Evolutionary conservation across 768 basidiomycete species (phyloP), one percentile per base, ranked within the genome.

Genomic region (Austroboletus eburneus): DNA sequence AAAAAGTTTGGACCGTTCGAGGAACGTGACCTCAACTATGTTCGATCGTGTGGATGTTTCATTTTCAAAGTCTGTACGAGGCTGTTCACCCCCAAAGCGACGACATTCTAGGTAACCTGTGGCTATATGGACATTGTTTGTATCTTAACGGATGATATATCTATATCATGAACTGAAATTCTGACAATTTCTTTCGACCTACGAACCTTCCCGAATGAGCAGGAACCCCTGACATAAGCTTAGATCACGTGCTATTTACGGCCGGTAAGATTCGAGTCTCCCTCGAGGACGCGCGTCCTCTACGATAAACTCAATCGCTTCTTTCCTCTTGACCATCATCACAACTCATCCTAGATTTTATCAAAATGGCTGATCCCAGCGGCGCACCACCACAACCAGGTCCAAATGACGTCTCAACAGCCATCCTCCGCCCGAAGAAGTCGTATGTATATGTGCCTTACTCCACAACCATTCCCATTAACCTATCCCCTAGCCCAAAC

Each of bases 361-460:
- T 21, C 29, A 59, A n/a, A 52, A 74, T 76, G 85, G 84, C 84
- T 53, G 88, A 91, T 72, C 87, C 89, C 12, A 90, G 86, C 59
- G 89, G 89, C 57, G 88, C 87, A 49, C 64, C 87, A 48, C 79
- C 87, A 49, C 85, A 83, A 58, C 87, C 88, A n/a, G 87, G 84
- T 40, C 82, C 85, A 21, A 85, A 97, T 68, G 94, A 96, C 59
- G 76, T 80, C 45, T 91, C 94, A 17, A 98, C 95, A 29, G 95
- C 95, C 39, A 98, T 99, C 66, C 76, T 99, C 50, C 75, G 96
- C 52, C 86, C 87, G 54, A 99, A 98, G 88, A 95, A 96, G 78
- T 94, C 91, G 95, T 96, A 67, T 56, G 91, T 78, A 17, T 37
- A 29, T n/a, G 24, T n/a, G 24, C 18, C 45, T 51, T 37, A 37